Conservation (phyloP, 345 rosid species). For the Erucastrum elatum region DNA sequence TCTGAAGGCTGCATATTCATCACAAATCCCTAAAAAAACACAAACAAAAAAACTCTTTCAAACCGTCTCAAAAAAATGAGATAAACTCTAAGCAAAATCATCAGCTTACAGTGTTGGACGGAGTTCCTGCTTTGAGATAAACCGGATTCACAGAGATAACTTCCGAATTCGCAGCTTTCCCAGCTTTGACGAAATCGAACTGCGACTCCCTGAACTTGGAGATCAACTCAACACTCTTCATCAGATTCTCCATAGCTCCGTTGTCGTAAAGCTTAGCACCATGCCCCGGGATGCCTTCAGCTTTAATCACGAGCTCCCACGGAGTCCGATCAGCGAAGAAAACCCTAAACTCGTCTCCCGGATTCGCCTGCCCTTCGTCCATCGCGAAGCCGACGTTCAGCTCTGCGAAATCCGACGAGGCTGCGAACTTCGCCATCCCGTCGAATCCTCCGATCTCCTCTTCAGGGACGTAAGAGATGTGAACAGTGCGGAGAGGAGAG, state of each 20-base stretch:
- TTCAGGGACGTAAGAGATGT: conserved; percentile 70
- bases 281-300: conserved; percentile 72
- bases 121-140: conserved; percentile 76
- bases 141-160: conserved; percentile 90
- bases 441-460: conserved; percentile 80
- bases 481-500: conserved; percentile 61
- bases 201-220: conserved; percentile 68
- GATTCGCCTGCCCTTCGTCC: conserved; percentile 90
- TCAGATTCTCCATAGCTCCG: conserved; percentile 84
- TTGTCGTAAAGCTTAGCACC: conserved; percentile 82
- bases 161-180: conserved; percentile 60
- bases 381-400: conserved; percentile 75
- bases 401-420: conserved; percentile 58
- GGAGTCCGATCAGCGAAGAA: conserved; percentile 79
- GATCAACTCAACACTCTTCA: conserved; percentile 75
- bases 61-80: too few species aligned
- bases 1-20: conserved; percentile 96
- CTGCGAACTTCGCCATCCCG: conserved; percentile 62
- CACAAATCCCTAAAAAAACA: conserved; percentile 60
- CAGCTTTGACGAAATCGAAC: conserved; percentile 77
- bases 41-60: not conserved
- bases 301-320: conserved; percentile 57
- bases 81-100: too few species aligned
- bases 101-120: conserved; percentile 58
- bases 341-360: conserved; percentile 61